phyloP scores from a whole-genome alignment of 495 filamentous ascomycete species.

The Penicillium egyptiacum region DNA sequence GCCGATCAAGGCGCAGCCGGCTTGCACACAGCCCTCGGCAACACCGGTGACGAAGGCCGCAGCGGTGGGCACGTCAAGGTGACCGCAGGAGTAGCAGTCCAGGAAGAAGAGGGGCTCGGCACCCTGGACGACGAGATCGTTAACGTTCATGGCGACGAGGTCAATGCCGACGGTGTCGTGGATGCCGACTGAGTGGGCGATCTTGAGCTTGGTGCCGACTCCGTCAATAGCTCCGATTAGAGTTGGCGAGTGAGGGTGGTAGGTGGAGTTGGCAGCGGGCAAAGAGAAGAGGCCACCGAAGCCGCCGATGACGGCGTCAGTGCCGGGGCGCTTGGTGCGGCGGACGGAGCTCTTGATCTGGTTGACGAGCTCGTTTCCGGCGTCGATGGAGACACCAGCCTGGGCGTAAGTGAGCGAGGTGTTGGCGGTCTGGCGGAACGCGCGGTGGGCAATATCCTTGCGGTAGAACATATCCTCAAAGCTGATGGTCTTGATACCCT shows the following conservation, averaged over 20 bases:
- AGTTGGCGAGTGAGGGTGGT: slow-evolving; percentile 66
- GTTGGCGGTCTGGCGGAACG: slow-evolving; percentile 41
- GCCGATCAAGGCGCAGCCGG: slow-evolving; percentile 85
- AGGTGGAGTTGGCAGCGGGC: slow-evolving; percentile 64
- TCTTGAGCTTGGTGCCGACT: slow-evolving; percentile 93
- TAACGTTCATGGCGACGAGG: slow-evolving; percentile 98
- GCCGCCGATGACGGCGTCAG: slow-evolving; percentile 88
- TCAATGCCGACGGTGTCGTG: slow-evolving; percentile 94
- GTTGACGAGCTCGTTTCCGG: slow-evolving; percentile 86
- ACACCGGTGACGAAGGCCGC: slow-evolving; percentile 84
- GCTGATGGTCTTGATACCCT: slow-evolving; percentile 70
- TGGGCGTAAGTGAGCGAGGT: slow-evolving; percentile 84
- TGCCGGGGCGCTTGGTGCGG: slow-evolving; percentile 77
- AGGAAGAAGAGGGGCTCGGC: slow-evolving; percentile 93
- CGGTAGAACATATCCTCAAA: slow-evolving; percentile 92
- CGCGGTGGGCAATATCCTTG: slow-evolving; percentile 84
- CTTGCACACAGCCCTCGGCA: slow-evolving; percentile 75
- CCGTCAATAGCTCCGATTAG: slow-evolving; percentile 92
- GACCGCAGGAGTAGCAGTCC: slow-evolving; percentile 91
- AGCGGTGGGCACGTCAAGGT: slow-evolving; percentile 73
- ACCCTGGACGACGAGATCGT: slow-evolving; percentile 93
- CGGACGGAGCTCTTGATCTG: slow-evolving; percentile 81
- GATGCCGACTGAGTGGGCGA: slow-evolving; percentile 82
- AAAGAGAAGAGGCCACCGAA: slow-evolving; percentile 92
- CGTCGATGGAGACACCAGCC: slow-evolving; percentile 88